Base-by-base conservation (phyloP, 2,329 filamentous ascomycete species). In the Raffaelea arxii region DNA sequence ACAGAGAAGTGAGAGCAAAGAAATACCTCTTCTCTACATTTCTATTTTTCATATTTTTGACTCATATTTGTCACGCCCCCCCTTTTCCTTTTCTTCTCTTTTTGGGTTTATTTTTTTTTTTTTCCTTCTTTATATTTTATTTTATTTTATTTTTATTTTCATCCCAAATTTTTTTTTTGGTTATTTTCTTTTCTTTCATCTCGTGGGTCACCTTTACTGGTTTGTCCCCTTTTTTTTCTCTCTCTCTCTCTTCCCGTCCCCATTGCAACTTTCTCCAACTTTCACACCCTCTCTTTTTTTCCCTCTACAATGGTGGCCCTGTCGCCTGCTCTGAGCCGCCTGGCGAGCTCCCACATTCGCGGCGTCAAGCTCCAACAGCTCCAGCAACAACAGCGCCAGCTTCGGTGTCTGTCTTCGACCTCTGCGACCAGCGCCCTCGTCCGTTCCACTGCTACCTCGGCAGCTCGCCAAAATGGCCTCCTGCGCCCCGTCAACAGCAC, bases 311-410 rank as follows among this genome's bases (percentile, higher is more conserved):
- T 63, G 60, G 58, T 60, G 54, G 57, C 62, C 42, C 54, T 61
- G 41, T 55, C 60, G 42, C 55, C 59, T 54, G 60, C 61, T 51
- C 52, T 64, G 42, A 51, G 55, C 49, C 59, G 58, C 53, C 56
- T 63, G 50, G 56, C 59, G 47, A 53, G 55, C 51, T 52, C 56
- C 44, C 55, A 53, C 41, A 48, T 56, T 47, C 57, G 58, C 38
- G 43, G 45, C 37, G 48, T 43, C 24, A 46, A 47, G 41, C 55
- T 55, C 46, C 47, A 35, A 51, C 52, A 44, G 49, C 53, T 41
- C 54, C 59, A 25, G 22, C 44, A 43, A 18, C 25, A 36, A 16
- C 47, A 48, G 37, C 49, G 32, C 32, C 32, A 51, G 45, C 24
- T 51, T n/a, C 51, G 51, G 37, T 53, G 59, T 44, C 44, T 61